phyloP scores from a whole-genome alignment of 768 basidiomycete species.

The Hebeloma cylindrosporum region DNA sequence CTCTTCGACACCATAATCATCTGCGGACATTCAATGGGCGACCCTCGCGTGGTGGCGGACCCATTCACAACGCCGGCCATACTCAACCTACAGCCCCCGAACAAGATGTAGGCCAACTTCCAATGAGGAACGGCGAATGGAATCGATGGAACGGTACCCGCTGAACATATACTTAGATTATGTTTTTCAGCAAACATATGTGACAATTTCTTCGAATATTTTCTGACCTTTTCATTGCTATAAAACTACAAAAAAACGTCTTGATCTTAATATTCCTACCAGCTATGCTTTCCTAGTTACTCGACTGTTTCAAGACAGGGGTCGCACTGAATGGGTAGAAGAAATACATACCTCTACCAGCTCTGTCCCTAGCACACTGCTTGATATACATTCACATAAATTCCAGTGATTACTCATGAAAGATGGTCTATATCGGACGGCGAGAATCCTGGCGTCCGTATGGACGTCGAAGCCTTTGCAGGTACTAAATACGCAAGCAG shows the following conservation, averaged over 20 bases:
- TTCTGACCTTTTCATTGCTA: no score
- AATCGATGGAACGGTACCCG: conserved; percentile 32
- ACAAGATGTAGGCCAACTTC: conserved; percentile 16
- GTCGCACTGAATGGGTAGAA: no score
- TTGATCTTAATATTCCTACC: no score
- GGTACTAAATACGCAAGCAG: conserved; percentile 1
- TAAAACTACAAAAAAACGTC: no score
- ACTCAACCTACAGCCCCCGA: conserved; percentile 12
- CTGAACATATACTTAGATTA: conserved; percentile 14
- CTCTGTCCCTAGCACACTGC: no score
- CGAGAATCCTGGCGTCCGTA: conserved; percentile 41
- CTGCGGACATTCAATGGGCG: conserved; percentile 18
- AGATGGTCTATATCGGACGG: conserved; percentile 38
- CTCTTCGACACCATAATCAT: conserved; percentile 16
- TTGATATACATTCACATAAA: no score
- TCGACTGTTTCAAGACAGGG: no score
- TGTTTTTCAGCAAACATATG: conserved; percentile 6
- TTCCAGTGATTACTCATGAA: no score
- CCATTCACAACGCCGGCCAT: conserved; percentile 16
- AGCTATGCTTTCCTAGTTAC: no score
- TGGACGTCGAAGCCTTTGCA: conserved; percentile 39
- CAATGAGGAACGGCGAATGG: conserved; percentile 28
- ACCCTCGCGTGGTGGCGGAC: conserved; percentile 16
- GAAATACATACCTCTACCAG: no score
- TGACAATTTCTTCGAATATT: no score